Conservation (phyloP, 1,284 basidiomycete genomes). For the Moesziomyces globuligerus region DNA sequence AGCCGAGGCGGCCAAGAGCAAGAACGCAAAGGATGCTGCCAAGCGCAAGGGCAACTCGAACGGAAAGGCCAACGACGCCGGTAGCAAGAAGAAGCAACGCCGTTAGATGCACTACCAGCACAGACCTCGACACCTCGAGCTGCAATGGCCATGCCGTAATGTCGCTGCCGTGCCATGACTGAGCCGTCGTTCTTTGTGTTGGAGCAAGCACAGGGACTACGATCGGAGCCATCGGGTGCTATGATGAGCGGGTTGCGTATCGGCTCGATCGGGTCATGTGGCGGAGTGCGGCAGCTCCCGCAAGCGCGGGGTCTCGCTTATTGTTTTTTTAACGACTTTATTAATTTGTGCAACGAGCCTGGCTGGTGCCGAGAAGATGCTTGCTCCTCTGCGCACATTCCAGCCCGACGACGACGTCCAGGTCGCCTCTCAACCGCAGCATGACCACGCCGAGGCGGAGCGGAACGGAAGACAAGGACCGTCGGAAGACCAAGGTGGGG, state of each 20-base stretch:
- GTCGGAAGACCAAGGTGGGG: too few relatives aligned
- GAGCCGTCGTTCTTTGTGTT: not conserved
- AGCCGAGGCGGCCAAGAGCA: conserved; percentile 11
- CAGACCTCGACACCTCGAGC: not conserved
- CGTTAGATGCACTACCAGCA: conserved; percentile 7
- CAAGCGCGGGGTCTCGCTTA: not conserved
- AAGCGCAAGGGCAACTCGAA: conserved; percentile 20
- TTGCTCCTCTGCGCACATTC: too few relatives aligned
- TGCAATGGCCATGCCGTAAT: too few relatives aligned
- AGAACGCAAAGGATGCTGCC: conserved; percentile 21
- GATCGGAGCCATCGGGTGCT: not conserved
- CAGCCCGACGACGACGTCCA: too few relatives aligned
- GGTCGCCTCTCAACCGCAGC: not conserved
- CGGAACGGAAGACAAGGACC: not conserved
- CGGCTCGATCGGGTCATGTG: not conserved
- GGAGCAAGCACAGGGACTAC: not conserved
- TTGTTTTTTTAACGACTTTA: too few relatives aligned
- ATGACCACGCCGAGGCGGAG: too few relatives aligned
- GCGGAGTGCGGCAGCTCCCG: conserved; percentile 19
- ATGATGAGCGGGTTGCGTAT: not conserved
- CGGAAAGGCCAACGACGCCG: conserved; percentile 4
- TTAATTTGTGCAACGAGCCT: too few relatives aligned
- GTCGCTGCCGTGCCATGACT: not conserved
- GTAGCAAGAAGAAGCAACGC: conserved; percentile 29
- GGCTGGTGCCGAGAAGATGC: too few relatives aligned